Evolutionary conservation across 1,139 yeast genomes (phyloP).

Genomic region (Scheffersomyces stambukii): DNA sequence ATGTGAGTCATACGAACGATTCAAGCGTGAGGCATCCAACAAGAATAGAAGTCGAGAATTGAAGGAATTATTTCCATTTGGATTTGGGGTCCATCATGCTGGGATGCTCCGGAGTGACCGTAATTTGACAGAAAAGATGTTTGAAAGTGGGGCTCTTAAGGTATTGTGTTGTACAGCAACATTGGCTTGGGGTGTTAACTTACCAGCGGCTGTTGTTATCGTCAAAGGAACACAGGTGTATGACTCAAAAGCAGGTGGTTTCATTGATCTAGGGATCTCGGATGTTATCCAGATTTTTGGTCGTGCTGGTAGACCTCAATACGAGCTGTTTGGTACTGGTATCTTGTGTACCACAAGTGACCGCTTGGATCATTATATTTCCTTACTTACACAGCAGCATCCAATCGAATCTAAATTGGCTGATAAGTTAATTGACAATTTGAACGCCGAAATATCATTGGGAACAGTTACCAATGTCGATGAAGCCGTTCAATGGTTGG

Average conservation of each 20-base stretch:
- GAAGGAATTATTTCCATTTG: slow-evolving; percentile 72
- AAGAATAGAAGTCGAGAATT: slow-evolving; percentile 77
- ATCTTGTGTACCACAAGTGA: slow-evolving; percentile 82
- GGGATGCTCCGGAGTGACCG: slow-evolving; percentile 94
- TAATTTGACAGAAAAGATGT: slow-evolving; percentile 84
- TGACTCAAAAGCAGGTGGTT: slow-evolving; percentile 93
- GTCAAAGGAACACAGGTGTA: slow-evolving; percentile 96
- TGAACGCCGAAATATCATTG: slow-evolving; percentile 92
- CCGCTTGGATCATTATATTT: slow-evolving; percentile 77
- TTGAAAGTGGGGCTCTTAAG: slow-evolving; percentile 77
- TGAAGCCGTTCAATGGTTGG: slow-evolving; percentile 95
- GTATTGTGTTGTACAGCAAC: slow-evolving; percentile 97
- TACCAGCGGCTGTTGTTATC: slow-evolving; percentile 97
- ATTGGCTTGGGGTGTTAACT: slow-evolving; percentile 98
- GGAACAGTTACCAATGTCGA: slow-evolving; percentile 95
- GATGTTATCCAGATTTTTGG: slow-evolving; percentile 98
- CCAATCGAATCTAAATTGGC: slow-evolving; percentile 88
- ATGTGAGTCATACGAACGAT: slow-evolving; percentile 41
- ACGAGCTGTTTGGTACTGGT: slow-evolving; percentile 89
- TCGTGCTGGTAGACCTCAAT: slow-evolving; percentile 99
- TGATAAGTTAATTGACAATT: slow-evolving; percentile 78
- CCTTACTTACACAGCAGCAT: slow-evolving; percentile 88
- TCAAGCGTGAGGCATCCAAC: slow-evolving; percentile 57
- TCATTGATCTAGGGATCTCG: slow-evolving; percentile 86
- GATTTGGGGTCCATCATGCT: slow-evolving; percentile 96